Conservation (phyloP, 805 yeast species). For the Ogataea chonburiensis region DNA sequence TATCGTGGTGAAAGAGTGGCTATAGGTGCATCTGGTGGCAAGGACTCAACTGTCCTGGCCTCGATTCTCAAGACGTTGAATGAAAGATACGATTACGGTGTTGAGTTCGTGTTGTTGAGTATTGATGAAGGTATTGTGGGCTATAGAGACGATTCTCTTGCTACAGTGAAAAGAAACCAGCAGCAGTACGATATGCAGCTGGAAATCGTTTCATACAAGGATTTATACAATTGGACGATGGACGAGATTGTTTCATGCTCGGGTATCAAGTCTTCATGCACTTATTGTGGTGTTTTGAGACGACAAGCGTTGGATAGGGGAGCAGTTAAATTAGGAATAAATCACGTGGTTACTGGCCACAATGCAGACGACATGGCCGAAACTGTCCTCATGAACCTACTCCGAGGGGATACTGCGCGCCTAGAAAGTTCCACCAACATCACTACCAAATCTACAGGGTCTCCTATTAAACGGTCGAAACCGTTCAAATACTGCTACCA, state of each 20-base stretch:
- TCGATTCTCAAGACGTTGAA: constrained; percentile 81
- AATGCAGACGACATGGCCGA: constrained; percentile 99
- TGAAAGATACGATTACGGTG: constrained; percentile 84
- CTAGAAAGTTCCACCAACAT: constrained; percentile 85
- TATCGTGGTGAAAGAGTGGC: constrained; percentile 84
- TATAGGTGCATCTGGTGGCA: constrained; percentile 98
- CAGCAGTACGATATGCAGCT: constrained; percentile 52
- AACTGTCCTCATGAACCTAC: constrained; percentile 89
- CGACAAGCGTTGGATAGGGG: constrained; percentile 97
- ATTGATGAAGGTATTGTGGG: constrained; percentile 98
- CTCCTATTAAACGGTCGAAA: constrained; percentile 90
- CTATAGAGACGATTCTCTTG: constrained; percentile 93
- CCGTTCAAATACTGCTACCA: constrained; percentile 96
- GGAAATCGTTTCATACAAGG: constrained; percentile 68
- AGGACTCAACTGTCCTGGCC: constrained; percentile 95
- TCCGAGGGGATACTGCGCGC: constrained; percentile 95
- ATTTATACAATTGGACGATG: constrained; percentile 96
- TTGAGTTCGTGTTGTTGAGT: constrained; percentile 77
- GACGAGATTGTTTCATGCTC: constrained; percentile 95
- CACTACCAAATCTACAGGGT: constrained; percentile 76
- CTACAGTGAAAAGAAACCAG: constrained; percentile 93
- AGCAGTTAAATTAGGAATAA: constrained; percentile 78
- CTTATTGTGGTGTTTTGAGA: constrained; percentile 96
- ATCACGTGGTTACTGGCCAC: constrained; percentile 96
- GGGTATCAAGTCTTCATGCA: constrained; percentile 90